phyloP scores from a whole-genome alignment of 345 rosid species.

The Ricinus communis region DNA sequence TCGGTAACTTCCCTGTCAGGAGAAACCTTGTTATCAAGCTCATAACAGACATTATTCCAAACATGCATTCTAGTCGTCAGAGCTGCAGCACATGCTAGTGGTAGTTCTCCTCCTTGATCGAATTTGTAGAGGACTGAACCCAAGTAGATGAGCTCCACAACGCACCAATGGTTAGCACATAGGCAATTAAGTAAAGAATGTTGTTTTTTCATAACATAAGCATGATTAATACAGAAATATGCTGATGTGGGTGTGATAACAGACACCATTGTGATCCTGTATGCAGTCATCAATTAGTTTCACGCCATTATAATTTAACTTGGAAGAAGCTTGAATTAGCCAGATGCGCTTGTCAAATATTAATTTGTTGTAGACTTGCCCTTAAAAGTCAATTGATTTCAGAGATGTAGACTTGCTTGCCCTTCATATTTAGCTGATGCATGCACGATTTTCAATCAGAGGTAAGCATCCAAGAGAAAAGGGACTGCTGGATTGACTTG shows the following conservation, averaged over 20 bases:
- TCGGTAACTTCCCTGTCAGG: slow-evolving; percentile 19
- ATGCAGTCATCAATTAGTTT: no score
- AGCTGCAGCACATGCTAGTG: slow-evolving; percentile 38
- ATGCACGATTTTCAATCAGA: no score
- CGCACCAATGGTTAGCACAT: slow-evolving; percentile 28
- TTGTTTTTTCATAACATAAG: slow-evolving; percentile 55
- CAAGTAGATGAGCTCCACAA: slow-evolving; percentile 38
- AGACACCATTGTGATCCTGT: slow-evolving; percentile 54
- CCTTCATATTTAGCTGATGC: no score
- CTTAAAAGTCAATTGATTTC: no score
- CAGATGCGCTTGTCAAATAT: no score
- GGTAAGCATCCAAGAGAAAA: no score
- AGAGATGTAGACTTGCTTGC: no score
- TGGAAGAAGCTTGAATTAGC: no score
- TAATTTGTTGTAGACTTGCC: no score
- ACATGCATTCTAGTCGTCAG: slow-evolving; percentile 43
- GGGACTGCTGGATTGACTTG: no score
- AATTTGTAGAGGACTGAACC: slow-evolving; percentile 62
- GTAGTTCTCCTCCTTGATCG: slow-evolving; percentile 51
- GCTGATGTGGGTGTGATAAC: slow-evolving; percentile 50
- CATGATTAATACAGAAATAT: slow-evolving; percentile 45
- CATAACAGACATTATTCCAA: slow-evolving; percentile 50
- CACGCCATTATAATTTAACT: no score
- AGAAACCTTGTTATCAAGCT: slow-evolving; percentile 50
- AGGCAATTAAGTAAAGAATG: slow-evolving; percentile 32